Conservation (phyloP, 345 rosid species). For the Camelina sativa region DNA sequence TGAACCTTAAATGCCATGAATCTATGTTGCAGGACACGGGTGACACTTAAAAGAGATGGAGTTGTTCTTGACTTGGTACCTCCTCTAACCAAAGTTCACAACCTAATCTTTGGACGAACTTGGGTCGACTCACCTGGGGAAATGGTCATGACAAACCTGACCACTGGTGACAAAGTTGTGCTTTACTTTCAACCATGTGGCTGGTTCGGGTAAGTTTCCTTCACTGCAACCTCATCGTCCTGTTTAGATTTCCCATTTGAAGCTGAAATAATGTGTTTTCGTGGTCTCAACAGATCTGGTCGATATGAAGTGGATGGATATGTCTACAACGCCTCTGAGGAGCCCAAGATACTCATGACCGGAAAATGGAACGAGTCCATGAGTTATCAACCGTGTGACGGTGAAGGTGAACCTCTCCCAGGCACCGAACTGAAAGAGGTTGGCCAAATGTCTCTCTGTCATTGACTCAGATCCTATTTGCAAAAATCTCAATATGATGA, state of each 20-base stretch:
- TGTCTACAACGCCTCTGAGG: slow-evolving; percentile 75
- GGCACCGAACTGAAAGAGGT: slow-evolving; percentile 86
- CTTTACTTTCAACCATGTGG: slow-evolving; percentile 86
- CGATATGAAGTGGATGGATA: slow-evolving; percentile 91
- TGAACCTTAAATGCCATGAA: slow-evolving; percentile 24
- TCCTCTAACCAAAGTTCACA: slow-evolving; percentile 75
- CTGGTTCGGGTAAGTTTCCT: slow-evolving; percentile 71
- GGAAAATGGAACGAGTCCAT: slow-evolving; percentile 84
- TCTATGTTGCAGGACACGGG: slow-evolving; percentile 61
- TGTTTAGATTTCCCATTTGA: not conserved
- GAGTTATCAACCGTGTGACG: slow-evolving; percentile 79
- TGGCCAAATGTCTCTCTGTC: not conserved
- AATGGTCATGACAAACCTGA: slow-evolving; percentile 76
- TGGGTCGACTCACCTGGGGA: slow-evolving; percentile 84
- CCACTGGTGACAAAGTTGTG: slow-evolving; percentile 76
- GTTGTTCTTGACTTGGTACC: slow-evolving; percentile 80
- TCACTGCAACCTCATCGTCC: slow-evolving; percentile 26
- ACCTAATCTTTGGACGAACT: slow-evolving; percentile 81
- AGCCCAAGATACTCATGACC: slow-evolving; percentile 84
- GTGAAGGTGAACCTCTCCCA: slow-evolving; percentile 78
- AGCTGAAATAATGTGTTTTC: slow-evolving; percentile 15
- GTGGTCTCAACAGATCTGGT: slow-evolving; percentile 63
- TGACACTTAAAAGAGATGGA: slow-evolving; percentile 77
- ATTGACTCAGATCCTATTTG: not conserved
- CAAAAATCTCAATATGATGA: slow-evolving; percentile 1